Conservation (phyloP, 2,329 filamentous ascomycete species). For the Hypoxylon sp. region DNA sequence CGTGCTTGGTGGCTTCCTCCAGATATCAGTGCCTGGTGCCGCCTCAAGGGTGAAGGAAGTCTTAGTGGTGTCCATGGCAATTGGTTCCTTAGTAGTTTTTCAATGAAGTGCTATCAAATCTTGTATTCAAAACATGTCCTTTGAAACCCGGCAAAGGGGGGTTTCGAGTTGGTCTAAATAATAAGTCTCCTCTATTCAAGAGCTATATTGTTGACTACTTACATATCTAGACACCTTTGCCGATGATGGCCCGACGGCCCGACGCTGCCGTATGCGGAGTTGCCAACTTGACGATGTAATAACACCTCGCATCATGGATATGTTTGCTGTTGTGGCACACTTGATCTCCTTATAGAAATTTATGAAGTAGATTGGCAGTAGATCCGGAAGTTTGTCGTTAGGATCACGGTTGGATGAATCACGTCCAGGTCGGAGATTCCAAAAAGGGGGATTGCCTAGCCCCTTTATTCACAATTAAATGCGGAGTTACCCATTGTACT, state of each 20-base stretch:
- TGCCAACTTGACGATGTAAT: constrained; percentile 17
- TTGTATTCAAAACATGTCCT: not conserved
- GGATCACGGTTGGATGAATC: too few species aligned
- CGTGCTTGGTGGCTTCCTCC: constrained; percentile 78
- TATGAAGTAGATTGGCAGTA: not conserved
- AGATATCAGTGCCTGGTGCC: constrained; percentile 75
- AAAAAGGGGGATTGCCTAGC: constrained; percentile 10
- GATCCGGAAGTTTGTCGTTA: not conserved
- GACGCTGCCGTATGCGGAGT: constrained; percentile 19
- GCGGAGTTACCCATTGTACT: constrained; percentile 28
- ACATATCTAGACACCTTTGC: constrained; percentile 17
- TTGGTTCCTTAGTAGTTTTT: not conserved
- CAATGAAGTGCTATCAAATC: not conserved
- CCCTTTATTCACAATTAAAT: not conserved
- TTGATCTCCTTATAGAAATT: not conserved
- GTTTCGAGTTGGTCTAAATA: constrained; percentile 23
- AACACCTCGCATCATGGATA: constrained; percentile 3
- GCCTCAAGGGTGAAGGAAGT: constrained; percentile 65
- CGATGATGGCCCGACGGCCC: constrained; percentile 37
- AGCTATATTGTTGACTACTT: not conserved
- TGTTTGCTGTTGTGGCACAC: not conserved
- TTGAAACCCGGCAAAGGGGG: not conserved
- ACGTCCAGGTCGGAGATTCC: constrained; percentile 28
- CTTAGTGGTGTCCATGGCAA: constrained; percentile 37
- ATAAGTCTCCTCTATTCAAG: constrained; percentile 3